These are phyloP conservation scores for Oryza punctata DNA, from an alignment of 176 grass and related monocot genomes.

Conservation along the genomic window DNA sequence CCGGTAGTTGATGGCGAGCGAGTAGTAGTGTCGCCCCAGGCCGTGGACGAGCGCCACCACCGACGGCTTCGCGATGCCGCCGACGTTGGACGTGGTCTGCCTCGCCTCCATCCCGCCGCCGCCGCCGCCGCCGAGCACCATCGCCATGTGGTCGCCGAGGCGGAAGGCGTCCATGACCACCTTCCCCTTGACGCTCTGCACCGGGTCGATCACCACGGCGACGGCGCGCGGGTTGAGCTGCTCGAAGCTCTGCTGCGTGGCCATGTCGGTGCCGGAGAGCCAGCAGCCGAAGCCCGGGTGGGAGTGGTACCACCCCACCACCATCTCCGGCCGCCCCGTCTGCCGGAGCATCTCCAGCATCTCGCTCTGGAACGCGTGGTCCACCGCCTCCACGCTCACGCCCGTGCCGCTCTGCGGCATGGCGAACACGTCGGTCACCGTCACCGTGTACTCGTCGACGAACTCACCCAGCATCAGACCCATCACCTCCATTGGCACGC, in stretches of 20 bases:
- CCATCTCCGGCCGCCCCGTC: background rate
- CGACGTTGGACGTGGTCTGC: slow-evolving; percentile 71
- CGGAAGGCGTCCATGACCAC: slow-evolving; percentile 52
- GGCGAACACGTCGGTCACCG: background rate
- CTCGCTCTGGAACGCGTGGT: background rate
- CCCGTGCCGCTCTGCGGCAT: background rate
- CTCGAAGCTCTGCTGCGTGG: slow-evolving; percentile 75
- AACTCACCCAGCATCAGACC: background rate
- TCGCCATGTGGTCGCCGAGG: slow-evolving; percentile 51
- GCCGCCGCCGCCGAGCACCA: slow-evolving; percentile 40
- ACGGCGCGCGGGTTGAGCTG: slow-evolving; percentile 66
- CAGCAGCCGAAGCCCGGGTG: slow-evolving; percentile 61
- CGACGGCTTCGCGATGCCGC: slow-evolving; percentile 57
- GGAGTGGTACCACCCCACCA: background rate
- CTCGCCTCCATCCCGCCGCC: slow-evolving; percentile 53
- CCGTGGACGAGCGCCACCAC: slow-evolving; percentile 42
- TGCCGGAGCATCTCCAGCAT: background rate
- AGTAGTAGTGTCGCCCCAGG: slow-evolving; percentile 3
- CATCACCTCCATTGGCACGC: background rate
- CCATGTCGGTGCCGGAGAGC: slow-evolving; percentile 71
- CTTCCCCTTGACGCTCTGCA: slow-evolving; percentile 75
- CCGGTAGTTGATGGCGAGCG: slow-evolving; percentile 9
- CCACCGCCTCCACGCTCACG: background rate
- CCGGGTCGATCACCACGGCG: slow-evolving; percentile 73
- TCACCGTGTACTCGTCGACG: background rate